Evolutionary conservation across 306 rosid species (phyloP).

Genomic region (Cucumis cinereus): DNA sequence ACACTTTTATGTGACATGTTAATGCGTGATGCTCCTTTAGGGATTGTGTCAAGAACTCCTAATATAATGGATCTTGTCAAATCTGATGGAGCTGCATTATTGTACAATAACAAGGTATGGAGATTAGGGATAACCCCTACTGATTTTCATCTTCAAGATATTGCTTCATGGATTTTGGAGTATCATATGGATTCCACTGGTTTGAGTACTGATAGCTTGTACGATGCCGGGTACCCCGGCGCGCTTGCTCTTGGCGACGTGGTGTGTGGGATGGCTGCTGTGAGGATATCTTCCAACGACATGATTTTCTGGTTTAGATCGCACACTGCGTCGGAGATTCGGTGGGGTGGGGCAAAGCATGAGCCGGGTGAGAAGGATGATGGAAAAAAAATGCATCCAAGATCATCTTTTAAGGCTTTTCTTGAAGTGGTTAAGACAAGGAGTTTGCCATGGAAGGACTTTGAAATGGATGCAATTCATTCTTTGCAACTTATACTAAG

Average conservation of each 20-base stretch:
- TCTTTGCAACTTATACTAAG: constrained; percentile 59
- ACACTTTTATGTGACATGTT: background rate
- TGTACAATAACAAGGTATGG: constrained; percentile 34
- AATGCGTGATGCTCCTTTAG: background rate
- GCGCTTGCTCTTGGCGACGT: constrained; percentile 47
- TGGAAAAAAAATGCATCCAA: constrained; percentile 52
- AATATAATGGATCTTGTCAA: background rate
- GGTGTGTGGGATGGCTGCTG: constrained; percentile 67
- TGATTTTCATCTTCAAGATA: constrained; percentile 50
- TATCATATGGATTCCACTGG: constrained; percentile 50
- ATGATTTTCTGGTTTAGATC: constrained; percentile 76
- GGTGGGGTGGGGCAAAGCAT: constrained; percentile 82
- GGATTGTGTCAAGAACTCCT: background rate
- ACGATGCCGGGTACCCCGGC: constrained; percentile 61
- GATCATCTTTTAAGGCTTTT: constrained; percentile 18
- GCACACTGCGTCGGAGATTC: constrained; percentile 48
- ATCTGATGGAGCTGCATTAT: constrained; percentile 13
- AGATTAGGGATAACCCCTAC: constrained; percentile 67
- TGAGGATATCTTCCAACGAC: constrained; percentile 37
- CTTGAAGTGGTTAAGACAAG: constrained; percentile 10
- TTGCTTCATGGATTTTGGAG: constrained; percentile 47
- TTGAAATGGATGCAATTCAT: constrained; percentile 65
- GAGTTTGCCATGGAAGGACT: constrained; percentile 64
- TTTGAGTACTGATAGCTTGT: constrained; percentile 62
- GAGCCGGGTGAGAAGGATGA: constrained; percentile 52